These are phyloP conservation scores for Isoetes engelmannii DNA, from an alignment of 83 land plant genomes.

Conservation along the genomic window DNA sequence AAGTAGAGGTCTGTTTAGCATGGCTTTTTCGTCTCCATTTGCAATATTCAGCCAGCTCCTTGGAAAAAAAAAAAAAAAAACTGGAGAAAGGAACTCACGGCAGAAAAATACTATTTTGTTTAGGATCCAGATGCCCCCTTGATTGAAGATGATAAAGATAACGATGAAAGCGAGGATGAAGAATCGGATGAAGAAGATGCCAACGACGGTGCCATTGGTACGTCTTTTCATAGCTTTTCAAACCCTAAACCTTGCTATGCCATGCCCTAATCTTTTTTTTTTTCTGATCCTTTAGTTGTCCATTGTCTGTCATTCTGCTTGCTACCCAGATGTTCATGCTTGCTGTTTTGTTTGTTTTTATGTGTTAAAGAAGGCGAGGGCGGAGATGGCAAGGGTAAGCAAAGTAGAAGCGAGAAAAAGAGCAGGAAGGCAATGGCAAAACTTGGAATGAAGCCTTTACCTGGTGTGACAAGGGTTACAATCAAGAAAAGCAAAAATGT, in stretches of 20 bases:
- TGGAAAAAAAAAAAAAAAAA: too few relatives aligned
- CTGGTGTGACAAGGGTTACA: constrained; percentile 83
- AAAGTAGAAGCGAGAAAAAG: constrained; percentile 92
- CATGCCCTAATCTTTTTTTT: neutral
- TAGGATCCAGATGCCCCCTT: constrained; percentile 37
- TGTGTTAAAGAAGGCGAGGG: constrained; percentile 39
- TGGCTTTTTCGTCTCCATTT: too few relatives aligned
- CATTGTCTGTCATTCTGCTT: neutral
- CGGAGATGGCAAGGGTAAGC: constrained; percentile 60
- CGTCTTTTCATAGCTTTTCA: too few relatives aligned
- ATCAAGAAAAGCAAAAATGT: constrained; percentile 89
- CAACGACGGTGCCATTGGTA: constrained; percentile 17
- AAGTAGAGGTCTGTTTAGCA: too few relatives aligned
- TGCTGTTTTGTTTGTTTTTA: neutral
- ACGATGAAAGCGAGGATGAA: constrained; percentile 34
- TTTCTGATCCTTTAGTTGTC: neutral
- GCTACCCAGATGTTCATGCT: neutral
- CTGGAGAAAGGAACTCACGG: too few relatives aligned
- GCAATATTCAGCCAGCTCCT: too few relatives aligned
- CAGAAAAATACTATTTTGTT: neutral
- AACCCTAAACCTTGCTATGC: too few relatives aligned
- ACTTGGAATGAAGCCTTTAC: constrained; percentile 85
- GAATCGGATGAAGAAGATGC: constrained; percentile 34
- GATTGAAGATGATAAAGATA: constrained; percentile 49
- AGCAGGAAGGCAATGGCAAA: constrained; percentile 89